These are phyloP conservation scores for Celoporthe dispersa DNA, from an alignment of 2,329 filamentous ascomycete species.

Conservation along the genomic window DNA sequence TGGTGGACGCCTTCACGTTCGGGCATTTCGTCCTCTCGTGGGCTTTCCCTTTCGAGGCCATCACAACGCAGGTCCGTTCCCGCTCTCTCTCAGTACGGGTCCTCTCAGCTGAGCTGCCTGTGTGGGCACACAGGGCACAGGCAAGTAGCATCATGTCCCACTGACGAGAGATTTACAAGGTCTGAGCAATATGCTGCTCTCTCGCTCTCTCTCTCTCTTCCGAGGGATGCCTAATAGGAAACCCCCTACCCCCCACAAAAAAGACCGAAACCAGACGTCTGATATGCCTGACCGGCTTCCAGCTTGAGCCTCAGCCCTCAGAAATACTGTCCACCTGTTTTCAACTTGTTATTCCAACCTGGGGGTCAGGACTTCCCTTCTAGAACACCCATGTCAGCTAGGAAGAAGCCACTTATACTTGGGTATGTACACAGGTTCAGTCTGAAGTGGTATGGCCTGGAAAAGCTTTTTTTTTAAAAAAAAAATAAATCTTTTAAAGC, in stretches of 20 bases:
- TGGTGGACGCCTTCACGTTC: background rate
- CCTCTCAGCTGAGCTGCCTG: background rate
- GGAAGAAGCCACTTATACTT: too few relatives aligned
- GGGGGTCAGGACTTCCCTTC: too few relatives aligned
- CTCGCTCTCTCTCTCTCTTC: background rate
- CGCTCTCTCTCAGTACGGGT: background rate
- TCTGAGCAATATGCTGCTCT: constrained; percentile 11
- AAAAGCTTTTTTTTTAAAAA: too few relatives aligned
- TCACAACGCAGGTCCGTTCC: background rate
- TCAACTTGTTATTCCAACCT: too few relatives aligned
- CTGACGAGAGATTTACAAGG: constrained; percentile 28
- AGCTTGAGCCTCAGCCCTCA: background rate
- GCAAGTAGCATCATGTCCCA: constrained; percentile 31
- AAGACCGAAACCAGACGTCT: too few relatives aligned
- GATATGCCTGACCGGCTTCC: background rate
- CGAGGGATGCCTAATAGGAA: too few relatives aligned
- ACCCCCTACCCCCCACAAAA: too few relatives aligned
- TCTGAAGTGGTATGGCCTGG: too few relatives aligned
- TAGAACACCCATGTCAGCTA: too few relatives aligned
- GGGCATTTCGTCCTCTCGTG: background rate
- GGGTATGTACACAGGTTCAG: too few relatives aligned
- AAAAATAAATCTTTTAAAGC: too few relatives aligned
- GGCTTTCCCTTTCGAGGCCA: background rate
- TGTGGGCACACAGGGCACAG: background rate
- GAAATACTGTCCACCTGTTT: background rate